phyloP scores from a whole-genome alignment of 441 rosid species.

The Cnidoscolus chayamansa region DNA sequence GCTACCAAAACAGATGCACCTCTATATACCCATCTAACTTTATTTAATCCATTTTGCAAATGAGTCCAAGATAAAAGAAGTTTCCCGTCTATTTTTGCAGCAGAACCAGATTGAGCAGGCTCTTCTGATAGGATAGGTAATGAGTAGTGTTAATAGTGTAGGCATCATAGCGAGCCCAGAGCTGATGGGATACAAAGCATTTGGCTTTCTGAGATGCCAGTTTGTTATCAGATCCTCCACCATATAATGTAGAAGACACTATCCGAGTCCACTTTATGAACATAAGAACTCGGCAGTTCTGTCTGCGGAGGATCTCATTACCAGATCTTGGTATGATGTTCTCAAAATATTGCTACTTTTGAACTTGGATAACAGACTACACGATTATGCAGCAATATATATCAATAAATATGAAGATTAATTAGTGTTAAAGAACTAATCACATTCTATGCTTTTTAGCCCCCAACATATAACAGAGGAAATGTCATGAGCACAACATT shows the following conservation, averaged over 20 bases:
- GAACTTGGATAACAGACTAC: background rate
- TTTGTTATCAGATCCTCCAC: conserved; percentile 27
- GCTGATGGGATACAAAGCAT: conserved; percentile 17
- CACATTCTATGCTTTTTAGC: background rate
- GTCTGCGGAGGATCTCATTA: conserved; percentile 18
- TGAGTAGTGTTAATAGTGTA: conserved; percentile 7
- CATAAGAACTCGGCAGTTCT: background rate
- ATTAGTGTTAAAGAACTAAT: background rate
- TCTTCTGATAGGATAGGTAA: background rate
- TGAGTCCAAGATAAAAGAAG: background rate
- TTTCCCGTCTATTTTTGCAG: background rate
- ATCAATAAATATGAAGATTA: background rate
- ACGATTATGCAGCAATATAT: background rate
- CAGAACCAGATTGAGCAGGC: background rate
- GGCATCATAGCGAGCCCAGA: conserved; percentile 35
- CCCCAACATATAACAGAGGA: background rate
- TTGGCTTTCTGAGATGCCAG: conserved; percentile 38
- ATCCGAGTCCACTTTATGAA: background rate
- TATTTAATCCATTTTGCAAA: background rate
- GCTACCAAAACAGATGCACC: background rate
- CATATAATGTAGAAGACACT: conserved; percentile 8
- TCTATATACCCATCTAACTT: background rate
- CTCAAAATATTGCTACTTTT: background rate
- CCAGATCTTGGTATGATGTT: conserved; percentile 3
- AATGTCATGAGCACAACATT: background rate